Base-by-base conservation (phyloP, 257 asterid species). In the Solanum chilense region DNA sequence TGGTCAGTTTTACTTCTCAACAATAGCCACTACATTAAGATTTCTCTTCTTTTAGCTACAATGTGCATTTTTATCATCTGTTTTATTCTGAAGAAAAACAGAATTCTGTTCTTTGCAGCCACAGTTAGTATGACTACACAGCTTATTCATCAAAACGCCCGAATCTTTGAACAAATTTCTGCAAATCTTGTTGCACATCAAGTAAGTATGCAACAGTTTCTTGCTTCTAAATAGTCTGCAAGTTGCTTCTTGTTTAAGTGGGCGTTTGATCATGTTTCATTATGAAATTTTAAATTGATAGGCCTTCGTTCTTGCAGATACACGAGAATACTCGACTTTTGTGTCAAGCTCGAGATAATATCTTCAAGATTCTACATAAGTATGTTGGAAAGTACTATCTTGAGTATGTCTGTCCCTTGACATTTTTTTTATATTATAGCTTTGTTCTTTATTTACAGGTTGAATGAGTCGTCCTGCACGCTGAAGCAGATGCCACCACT, bases 401-500 rank as follows among this genome's bases (percentile, higher is more conserved):
- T 81, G 69, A 49, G 29, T 49, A 29, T 81, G 31, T 11, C 18
- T 49, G 68, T 29, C 60, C 69, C 69, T 49, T 20, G 9, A 27
- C 42, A 78, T 78, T 16, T 18, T 16, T 18, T 49, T 20, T 81
- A 29, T 18, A 16, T 45, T 49, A 14, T 77, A 44, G 0, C 8
- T n/a, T 23, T 29, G 23, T 33, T 45, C 85, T 82, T 45, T 39
- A 25, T 31, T 21, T 88, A 86, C 96, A 95, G 98, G 91, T 86
- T 95, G 89, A 90, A 93, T 85, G 95, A 90, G 90, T 93, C 92
- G 89, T 69, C 92, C 87, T 23, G 77, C 86, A 33, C 44, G 49
- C 86, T 92, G 93, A 93, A 91, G 95, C 93, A 91, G 88, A 92
- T 95, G 98, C 94, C 95, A 5, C 93, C 94, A 52, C 94, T 96